Conservation (phyloP, 139 green algal genomes). For the Coelastrella sp. region DNA sequence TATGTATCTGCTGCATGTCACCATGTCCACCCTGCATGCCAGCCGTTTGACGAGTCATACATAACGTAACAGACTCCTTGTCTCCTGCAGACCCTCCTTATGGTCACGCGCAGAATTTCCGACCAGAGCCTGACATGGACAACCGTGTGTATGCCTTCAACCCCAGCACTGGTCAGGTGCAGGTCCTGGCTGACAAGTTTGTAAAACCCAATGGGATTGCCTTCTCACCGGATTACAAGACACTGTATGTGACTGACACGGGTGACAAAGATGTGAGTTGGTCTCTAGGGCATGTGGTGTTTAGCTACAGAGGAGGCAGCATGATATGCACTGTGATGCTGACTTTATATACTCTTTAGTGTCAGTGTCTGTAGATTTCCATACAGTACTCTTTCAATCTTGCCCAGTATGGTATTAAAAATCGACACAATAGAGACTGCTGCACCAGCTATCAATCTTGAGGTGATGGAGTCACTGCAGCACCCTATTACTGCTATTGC, state of each 20-base stretch:
- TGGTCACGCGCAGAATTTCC: constrained; percentile 42
- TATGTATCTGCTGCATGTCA: background rate
- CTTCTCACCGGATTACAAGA: constrained; percentile 45
- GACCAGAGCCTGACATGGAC: constrained; percentile 5
- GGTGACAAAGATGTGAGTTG: constrained; percentile 14
- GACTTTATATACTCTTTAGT: too few species aligned
- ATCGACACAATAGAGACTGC: too few species aligned
- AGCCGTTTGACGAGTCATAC: background rate
- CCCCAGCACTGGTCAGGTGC: background rate
- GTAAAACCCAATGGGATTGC: constrained; percentile 39
- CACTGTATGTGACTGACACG: constrained; percentile 41
- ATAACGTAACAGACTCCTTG: too few species aligned
- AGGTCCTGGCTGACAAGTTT: constrained; percentile 39
- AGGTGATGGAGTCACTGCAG: too few species aligned
- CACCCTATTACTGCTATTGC: too few species aligned
- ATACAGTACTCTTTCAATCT: too few species aligned
- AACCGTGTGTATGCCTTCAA: constrained; percentile 36
- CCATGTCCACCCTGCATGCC: background rate
- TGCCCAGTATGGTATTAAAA: too few species aligned
- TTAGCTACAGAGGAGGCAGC: too few species aligned
- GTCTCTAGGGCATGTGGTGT: background rate
- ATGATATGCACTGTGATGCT: too few species aligned
- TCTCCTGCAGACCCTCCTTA: constrained; percentile 39
- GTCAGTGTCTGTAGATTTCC: too few species aligned
- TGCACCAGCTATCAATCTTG: too few species aligned